These are phyloP conservation scores for Dioscorea cayenensis DNA, from an alignment of 116 monocot species.

Conservation along the genomic window DNA sequence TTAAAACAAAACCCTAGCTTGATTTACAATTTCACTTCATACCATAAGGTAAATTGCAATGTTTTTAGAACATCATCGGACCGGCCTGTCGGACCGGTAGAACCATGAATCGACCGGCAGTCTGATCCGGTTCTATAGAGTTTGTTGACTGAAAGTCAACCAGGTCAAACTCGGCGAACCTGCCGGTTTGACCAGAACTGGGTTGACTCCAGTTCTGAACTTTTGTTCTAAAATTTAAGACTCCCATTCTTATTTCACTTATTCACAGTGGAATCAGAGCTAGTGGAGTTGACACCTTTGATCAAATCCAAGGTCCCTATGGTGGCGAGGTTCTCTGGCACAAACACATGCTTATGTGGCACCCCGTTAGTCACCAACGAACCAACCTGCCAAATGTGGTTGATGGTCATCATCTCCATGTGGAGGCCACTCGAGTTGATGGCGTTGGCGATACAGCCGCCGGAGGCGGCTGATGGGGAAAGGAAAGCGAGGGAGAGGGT, in stretches of 20 bases:
- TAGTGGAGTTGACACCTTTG: constrained; percentile 7
- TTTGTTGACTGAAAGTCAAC: no score
- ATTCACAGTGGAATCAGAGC: constrained; percentile 2
- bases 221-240: no score
- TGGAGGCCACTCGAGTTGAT: constrained; percentile 39
- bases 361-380: constrained; percentile 21
- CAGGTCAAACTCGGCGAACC: no score
- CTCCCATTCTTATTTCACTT: constrained; percentile 43
- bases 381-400: constrained; percentile 80
- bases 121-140: no score
- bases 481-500: constrained; percentile 56
- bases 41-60: no score
- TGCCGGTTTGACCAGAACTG: no score
- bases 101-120: no score
- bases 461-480: constrained; percentile 15
- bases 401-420: constrained; percentile 39
- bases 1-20: no score
- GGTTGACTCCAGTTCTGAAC: no score
- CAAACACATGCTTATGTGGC: constrained; percentile 35
- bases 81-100: no score
- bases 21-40: no score
- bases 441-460: constrained; percentile 60
- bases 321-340: constrained; percentile 30
- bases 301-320: constrained; percentile 31
- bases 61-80: no score